Base-by-base conservation (phyloP, 192 early-diverging fungal genomes). In the Mortierella hygrophila region DNA sequence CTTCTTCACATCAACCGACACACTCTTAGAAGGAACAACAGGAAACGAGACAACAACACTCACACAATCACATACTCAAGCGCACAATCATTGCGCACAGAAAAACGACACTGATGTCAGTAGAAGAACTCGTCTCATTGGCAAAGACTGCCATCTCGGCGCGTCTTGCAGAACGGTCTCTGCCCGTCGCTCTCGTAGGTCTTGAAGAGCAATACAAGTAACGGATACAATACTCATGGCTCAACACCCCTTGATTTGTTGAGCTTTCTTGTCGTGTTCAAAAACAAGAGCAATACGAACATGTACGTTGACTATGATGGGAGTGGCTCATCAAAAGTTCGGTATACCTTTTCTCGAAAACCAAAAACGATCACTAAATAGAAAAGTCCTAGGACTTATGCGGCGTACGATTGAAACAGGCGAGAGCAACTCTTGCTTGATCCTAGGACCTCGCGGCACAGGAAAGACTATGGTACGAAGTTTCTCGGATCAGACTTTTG, bases 391-490 rank as follows among this genome's bases (percentile, higher is more conserved):
- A n/a, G 87, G 91, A 29, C 74, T 96, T 1, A 79, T 96, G 63
- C 89, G 91, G 35, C 91, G 91, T 40, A 94, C 95, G 10, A 89
- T 96, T 7, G 79, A 84, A 6, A 76, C 85, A 26, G 94, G 94
- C 2, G 97, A 99, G 78, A 95, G 96, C 70, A 99, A 98, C 82
- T 95, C 97, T 0, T 94, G 95, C 40, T 84, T 99, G 37, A 77
- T 99, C 10, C 89, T 97, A 3, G 98, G 98, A 1, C 93, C 92
- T 54, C 90, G 94, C 72, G 96, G 96, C 13, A 91, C 93, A 54
- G 88, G 76, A 70, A 85, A 81, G 40, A 82, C 82, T 23, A 78
- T 76, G 79, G 82, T 72, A 78, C 63, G 57, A 21, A 54, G 0
- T 29, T 57, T 15, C 60, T 65, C 11, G 29, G 60, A 65, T 65